Evolutionary conservation across 371 early-diverging fungal genomes (phyloP).

Genomic region (Phascolomyces articulosus): DNA sequence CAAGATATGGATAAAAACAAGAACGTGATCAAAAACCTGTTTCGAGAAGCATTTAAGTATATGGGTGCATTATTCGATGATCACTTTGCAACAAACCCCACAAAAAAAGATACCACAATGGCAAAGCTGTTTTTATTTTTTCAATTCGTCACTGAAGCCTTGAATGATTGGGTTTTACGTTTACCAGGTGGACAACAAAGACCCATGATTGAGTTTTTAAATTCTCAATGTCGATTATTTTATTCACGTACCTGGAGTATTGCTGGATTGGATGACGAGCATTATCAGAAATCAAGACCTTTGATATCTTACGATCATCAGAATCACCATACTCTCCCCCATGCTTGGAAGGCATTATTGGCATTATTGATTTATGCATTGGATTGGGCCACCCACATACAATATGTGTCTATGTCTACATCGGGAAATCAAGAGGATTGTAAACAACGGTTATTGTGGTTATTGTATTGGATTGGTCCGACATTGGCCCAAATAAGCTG

Average conservation of each 20-base stretch:
- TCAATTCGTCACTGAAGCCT: background rate
- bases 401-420: background rate
- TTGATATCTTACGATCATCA: background rate
- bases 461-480: slow-evolving; percentile 2
- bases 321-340: background rate
- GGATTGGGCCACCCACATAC: background rate
- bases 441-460: background rate
- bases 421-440: background rate
- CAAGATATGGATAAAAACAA: background rate
- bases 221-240: background rate
- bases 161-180: background rate
- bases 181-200: background rate
- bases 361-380: background rate
- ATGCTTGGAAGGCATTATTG: background rate
- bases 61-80: background rate
- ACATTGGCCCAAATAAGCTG: background rate
- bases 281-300: background rate
- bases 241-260: background rate
- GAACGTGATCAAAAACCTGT: background rate
- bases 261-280: background rate
- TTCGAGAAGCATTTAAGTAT: background rate
- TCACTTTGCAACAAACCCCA: background rate
- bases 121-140: background rate
- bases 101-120: background rate
- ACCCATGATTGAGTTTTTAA: background rate